Conservation (phyloP, 1,284 basidiomycete species). For the Pterulicium gracile region DNA sequence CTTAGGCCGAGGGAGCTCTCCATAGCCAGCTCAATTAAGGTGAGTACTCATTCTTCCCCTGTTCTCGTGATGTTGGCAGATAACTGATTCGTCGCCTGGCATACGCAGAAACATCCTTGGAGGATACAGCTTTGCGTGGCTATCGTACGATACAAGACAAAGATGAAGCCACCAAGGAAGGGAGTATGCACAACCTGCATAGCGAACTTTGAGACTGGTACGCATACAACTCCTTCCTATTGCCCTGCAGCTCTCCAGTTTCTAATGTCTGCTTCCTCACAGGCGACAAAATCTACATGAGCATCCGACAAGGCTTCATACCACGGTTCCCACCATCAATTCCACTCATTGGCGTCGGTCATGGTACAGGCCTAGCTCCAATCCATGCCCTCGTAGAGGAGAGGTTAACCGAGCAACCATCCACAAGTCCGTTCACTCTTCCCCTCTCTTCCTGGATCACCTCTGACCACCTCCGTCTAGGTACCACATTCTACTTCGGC, state of each 20-base stretch:
- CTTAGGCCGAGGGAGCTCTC: conserved; percentile 88
- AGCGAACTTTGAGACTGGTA: conserved; percentile 43
- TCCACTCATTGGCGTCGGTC: conserved; percentile 82
- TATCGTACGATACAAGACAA: conserved; percentile 84
- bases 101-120: conserved; percentile 50
- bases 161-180: conserved; percentile 67
- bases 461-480: conserved; percentile 28
- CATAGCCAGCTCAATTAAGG: conserved; percentile 73
- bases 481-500: conserved; percentile 81
- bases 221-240: too few relatives aligned
- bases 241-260: too few relatives aligned
- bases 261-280: too few relatives aligned
- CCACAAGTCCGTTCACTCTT: not conserved
- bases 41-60: too few relatives aligned
- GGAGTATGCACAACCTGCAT: conserved; percentile 86
- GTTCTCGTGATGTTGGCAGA: too few relatives aligned
- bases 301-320: conserved; percentile 64
- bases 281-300: conserved; percentile 53
- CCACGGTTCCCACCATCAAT: conserved; percentile 39
- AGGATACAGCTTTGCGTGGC: conserved; percentile 83
- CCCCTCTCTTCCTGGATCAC: not conserved
- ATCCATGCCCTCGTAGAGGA: conserved; percentile 83
- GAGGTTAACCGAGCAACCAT: conserved; percentile 22
- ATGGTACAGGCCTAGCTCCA: conserved; percentile 91
- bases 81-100: not conserved